Conservation (phyloP, 495 filamentous ascomycete genomes). For the Trichoderma orchidacearum region DNA sequence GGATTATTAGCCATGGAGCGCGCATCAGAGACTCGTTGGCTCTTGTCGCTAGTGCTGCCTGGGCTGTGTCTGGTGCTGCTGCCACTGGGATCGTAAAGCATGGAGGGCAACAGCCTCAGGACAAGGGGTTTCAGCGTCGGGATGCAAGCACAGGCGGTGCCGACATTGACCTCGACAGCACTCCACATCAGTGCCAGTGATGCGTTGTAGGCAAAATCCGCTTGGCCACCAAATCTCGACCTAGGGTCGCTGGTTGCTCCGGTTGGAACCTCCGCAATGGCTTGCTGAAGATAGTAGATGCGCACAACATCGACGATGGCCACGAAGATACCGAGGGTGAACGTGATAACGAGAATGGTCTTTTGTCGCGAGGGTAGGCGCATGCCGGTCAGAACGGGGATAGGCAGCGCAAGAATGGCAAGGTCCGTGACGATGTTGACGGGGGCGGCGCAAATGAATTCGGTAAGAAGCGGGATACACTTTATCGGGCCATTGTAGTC, state of each 20-base stretch:
- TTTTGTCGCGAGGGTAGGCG: conserved; percentile 73
- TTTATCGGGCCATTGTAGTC: conserved; percentile 20
- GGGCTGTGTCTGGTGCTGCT: not conserved
- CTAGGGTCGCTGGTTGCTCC: conserved; percentile 11
- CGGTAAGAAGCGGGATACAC: conserved; percentile 64
- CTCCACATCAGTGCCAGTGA: conserved; percentile 87
- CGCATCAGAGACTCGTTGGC: not conserved
- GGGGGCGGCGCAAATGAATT: conserved; percentile 73
- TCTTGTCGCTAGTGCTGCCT: conserved; percentile 16
- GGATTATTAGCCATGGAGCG: not conserved
- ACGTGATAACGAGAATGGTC: conserved; percentile 67
- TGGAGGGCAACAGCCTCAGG: conserved; percentile 55
- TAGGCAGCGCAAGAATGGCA: conserved; percentile 69
- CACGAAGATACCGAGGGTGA: conserved; percentile 73
- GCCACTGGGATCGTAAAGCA: conserved; percentile 40
- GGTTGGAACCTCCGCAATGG: conserved; percentile 25
- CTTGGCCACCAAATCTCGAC: conserved; percentile 19
- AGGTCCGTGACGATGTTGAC: conserved; percentile 80
- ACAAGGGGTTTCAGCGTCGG: conserved; percentile 81
- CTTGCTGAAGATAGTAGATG: conserved; percentile 78
- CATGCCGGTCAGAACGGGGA: conserved; percentile 79
- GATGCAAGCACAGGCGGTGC: conserved; percentile 77
- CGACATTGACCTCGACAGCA: conserved; percentile 77
- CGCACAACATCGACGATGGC: conserved; percentile 78
- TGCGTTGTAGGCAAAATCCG: conserved; percentile 51